Evolutionary conservation across 75 land plant genomes (phyloP), one percentile per base, ranked within the genome.

Genomic region (Picea glauca): DNA sequence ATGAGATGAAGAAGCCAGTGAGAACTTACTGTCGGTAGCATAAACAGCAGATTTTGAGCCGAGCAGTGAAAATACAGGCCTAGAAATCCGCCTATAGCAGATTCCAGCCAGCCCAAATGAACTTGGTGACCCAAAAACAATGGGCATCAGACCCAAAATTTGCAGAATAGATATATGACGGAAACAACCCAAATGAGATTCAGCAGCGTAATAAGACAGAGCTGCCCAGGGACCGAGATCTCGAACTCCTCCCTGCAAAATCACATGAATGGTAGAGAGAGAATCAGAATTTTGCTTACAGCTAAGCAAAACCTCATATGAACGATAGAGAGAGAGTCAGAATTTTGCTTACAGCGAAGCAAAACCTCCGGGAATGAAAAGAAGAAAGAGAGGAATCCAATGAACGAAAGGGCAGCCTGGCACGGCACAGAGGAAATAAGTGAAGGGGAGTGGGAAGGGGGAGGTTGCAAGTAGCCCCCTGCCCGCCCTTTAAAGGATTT

Each of bases 401-500:
- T 18, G 56, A 18, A 63, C 9, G 9, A 7, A 2, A 50, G 56
- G 56, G 56, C 56, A 50, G 56, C 56, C 56, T 50, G 56, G 11
- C 56, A 50, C 9, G 56, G 56, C 56, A 9, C 56, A 11, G 56
- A 40, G 50, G 23, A 35, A 38, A 5, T 6, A 68, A n/a, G 46
- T 23, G 43, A 40, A 70, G 50, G 35, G 74, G 3, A 23, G 43
- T 23, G 26, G 50, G 46, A 70, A 70, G 54, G 74, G 74, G 74
- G 74, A 70, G 50, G 74, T 70, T 70, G 74, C 18, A 70, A 66
- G 46, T 26, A 46, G n/a, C 50, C 74, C 46, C 20, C 23, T n/a
- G 23, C 74, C 8, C 11, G 56, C 50, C 11, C 1, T 70, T 70
- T 70, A 70, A 32, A 43, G 74, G 13, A 8, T 18, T 40, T 13